Base-by-base conservation (phyloP, 805 yeast species). In the Saccharomyces kudriavzevii region DNA sequence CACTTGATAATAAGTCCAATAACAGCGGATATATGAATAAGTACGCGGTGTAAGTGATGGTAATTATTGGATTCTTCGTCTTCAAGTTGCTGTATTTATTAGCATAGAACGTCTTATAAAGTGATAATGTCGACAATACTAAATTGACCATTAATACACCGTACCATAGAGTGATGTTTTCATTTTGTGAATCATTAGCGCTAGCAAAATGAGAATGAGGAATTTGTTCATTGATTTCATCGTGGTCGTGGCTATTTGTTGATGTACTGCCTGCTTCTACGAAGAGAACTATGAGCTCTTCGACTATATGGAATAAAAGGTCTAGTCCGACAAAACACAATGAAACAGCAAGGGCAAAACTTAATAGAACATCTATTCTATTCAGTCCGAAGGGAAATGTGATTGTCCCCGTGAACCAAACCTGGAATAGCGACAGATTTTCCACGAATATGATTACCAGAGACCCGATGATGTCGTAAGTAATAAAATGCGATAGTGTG, bases 301-400 rank as follows among this genome's bases (percentile, higher is more conserved):
- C 97, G 17, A 88, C 61, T n/a, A 87, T 76, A 69, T 92, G 99
- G 48, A 96, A 88, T 47, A 88, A 72, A 51, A 94, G 74, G 69
- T 92, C 98, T 50, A 89, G 80, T 0, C 98, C 97, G 56, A 92
- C 95, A 79, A 91, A 92, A 25, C 91, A 75, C 56, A 92, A 77
- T 1, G 96, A 85, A 1, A 92, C 84, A 14, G 94, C 82, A 46
- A 90, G 74, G 0, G 95, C 96, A 73, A 91, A 91, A 1, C 96
- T 95, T 47, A 87, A 83, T 17, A 92, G 71, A 0, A 92, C 95
- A 64, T 92, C 97, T 14, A 88, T 77, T 54, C 99, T 76, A n/a
- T 95, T 96, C 26, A 92, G 73, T 0, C 98, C 99, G 74, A 92
- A 92, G 0, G 99, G 99, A 58, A 83, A 87, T 13, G 84, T 83